Conservation (phyloP, 306 rosid genomes). For the Lupinus albus region DNA sequence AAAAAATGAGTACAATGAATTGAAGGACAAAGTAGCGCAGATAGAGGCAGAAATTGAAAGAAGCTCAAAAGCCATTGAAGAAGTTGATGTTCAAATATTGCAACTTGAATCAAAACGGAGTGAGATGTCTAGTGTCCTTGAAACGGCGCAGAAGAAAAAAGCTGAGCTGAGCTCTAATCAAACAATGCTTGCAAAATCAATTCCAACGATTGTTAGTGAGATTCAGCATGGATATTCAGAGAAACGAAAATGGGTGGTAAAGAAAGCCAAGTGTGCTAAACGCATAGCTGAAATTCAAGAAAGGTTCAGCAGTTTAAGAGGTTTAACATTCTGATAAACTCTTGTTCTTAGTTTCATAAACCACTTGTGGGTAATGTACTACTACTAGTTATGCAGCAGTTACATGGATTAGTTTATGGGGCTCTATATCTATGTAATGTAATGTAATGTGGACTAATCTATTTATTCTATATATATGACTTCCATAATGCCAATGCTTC, state of each 20-base stretch:
- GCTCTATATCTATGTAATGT: background rate
- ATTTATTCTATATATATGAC: too few relatives aligned
- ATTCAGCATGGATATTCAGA: slow-evolving; percentile 29
- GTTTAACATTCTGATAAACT: slow-evolving; percentile 26
- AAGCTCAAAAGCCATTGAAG: slow-evolving; percentile 14
- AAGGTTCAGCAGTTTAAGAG: slow-evolving; percentile 33
- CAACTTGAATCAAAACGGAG: slow-evolving; percentile 32
- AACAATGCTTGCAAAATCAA: slow-evolving; percentile 27
- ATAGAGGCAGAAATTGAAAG: slow-evolving; percentile 12
- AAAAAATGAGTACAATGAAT: slow-evolving; percentile 21
- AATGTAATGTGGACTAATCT: background rate
- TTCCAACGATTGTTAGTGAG: slow-evolving; percentile 14
- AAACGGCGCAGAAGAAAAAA: slow-evolving; percentile 23
- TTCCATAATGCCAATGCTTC: too few relatives aligned
- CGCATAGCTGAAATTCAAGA: slow-evolving; percentile 38
- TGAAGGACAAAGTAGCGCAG: slow-evolving; percentile 27
- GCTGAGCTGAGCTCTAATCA: slow-evolving; percentile 14
- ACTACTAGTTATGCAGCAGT: background rate
- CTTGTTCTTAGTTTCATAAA: background rate
- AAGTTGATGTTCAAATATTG: slow-evolving; percentile 40
- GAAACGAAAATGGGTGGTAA: slow-evolving; percentile 34
- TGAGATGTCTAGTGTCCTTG: slow-evolving; percentile 1
- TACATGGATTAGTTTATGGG: background rate
- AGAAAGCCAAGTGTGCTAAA: background rate
- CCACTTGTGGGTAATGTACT: too few relatives aligned